phyloP scores from a whole-genome alignment of 371 early-diverging fungal genomes.

The Parasitella parasitica region DNA sequence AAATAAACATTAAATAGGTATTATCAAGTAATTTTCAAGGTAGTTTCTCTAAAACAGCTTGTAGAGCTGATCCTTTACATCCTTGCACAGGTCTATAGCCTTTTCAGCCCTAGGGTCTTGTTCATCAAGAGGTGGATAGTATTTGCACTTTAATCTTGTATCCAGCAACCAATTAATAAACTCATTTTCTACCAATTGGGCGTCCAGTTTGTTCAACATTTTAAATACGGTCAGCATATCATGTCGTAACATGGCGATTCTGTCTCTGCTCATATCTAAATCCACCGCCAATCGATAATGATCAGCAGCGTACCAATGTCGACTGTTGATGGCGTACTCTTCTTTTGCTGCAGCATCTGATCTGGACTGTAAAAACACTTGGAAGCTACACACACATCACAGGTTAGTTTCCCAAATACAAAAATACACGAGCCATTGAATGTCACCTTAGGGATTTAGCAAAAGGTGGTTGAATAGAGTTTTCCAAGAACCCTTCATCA shows the following conservation, averaged over 20 bases:
- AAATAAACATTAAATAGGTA: neutral
- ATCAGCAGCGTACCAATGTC: slow-evolving; percentile 22
- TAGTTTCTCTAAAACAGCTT: neutral
- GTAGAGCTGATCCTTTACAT: slow-evolving; percentile 3
- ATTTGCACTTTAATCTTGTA: slow-evolving; percentile 34
- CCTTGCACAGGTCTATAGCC: neutral
- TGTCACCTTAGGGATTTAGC: slow-evolving; percentile 20
- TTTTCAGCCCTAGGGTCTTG: slow-evolving; percentile 3
- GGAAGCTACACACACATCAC: neutral
- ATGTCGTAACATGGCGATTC: slow-evolving; percentile 47
- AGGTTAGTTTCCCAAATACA: neutral
- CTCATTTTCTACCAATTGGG: slow-evolving; percentile 44
- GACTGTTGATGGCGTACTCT: neutral
- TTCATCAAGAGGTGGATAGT: neutral
- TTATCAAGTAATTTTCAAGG: neutral
- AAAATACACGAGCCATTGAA: neutral
- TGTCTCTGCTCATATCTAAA: slow-evolving; percentile 47
- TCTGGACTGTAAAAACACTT: neutral
- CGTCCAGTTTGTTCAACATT: slow-evolving; percentile 47
- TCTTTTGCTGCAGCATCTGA: neutral
- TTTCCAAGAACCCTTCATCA: slow-evolving; percentile 35
- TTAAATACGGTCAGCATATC: slow-evolving; percentile 49
- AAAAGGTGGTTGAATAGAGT: slow-evolving; percentile 17
- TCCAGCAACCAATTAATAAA: slow-evolving; percentile 59
- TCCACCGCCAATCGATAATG: slow-evolving; percentile 46